Conservation (phyloP, 495 filamentous ascomycete species). For the Penicillium flavigenum region DNA sequence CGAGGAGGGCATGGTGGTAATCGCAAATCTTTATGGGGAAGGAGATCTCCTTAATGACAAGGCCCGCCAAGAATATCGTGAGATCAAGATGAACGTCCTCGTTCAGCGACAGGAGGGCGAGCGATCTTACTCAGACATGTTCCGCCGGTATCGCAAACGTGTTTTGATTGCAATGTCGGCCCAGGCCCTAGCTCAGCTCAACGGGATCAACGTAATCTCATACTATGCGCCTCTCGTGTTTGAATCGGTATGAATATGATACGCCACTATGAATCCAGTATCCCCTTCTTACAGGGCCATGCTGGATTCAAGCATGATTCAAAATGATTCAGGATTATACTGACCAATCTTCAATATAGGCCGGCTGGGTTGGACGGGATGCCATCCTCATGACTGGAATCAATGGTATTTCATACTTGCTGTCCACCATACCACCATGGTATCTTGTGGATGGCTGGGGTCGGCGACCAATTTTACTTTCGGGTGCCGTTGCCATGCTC, state of each 20-base stretch:
- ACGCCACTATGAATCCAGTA: background rate
- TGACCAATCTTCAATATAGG: slow-evolving; percentile 28
- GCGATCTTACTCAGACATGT: slow-evolving; percentile 91
- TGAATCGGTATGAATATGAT: slow-evolving; percentile 54
- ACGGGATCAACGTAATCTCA: slow-evolving; percentile 99
- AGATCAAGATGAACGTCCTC: slow-evolving; percentile 97
- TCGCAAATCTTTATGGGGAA: slow-evolving; percentile 94
- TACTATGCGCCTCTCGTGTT: slow-evolving; percentile 98
- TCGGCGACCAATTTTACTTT: slow-evolving; percentile 83
- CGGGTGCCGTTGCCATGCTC: slow-evolving; percentile 87
- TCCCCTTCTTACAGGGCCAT: too few species aligned
- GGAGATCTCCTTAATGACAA: slow-evolving; percentile 91
- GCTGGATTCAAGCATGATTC: too few species aligned
- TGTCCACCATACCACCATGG: slow-evolving; percentile 93
- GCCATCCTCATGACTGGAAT: slow-evolving; percentile 98
- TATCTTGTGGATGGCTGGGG: slow-evolving; percentile 95
- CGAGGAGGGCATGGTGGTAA: slow-evolving; percentile 96
- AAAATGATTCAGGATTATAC: background rate
- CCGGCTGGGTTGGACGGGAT: slow-evolving; percentile 85
- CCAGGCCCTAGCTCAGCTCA: slow-evolving; percentile 90
- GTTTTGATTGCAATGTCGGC: slow-evolving; percentile 99
- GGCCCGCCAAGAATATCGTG: slow-evolving; percentile 90
- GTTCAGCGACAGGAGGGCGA: slow-evolving; percentile 92
- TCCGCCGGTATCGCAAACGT: slow-evolving; percentile 83
- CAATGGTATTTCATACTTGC: slow-evolving; percentile 87